Conservation (phyloP, 176 grass and related monocot genomes). For the Oryza punctata region DNA sequence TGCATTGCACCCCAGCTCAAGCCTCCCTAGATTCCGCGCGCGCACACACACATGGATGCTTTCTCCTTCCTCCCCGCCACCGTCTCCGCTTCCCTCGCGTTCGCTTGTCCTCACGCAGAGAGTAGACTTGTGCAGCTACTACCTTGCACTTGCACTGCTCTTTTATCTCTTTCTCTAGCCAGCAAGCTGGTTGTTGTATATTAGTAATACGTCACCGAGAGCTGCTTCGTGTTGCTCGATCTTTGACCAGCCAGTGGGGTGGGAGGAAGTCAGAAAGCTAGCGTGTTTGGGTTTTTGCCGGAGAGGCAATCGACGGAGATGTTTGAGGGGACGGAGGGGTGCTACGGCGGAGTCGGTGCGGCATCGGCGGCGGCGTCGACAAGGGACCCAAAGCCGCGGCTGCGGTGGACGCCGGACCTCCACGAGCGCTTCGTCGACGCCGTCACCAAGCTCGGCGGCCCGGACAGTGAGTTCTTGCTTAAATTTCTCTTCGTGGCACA, state of each 20-base stretch:
- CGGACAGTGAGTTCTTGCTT: constrained; percentile 66
- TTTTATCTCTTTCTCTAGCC: not conserved
- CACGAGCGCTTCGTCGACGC: constrained; percentile 87
- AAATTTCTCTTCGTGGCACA: not conserved
- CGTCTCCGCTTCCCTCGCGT: constrained; percentile 16
- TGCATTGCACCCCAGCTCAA: constrained; percentile 38
- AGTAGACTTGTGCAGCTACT: not conserved
- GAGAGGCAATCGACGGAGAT: not conserved
- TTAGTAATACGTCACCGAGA: not conserved
- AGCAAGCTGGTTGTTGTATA: constrained; percentile 4
- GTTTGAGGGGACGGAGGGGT: constrained; percentile 42
- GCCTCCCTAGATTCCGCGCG: constrained; percentile 44
- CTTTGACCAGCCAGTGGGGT: not conserved
- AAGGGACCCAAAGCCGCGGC: constrained; percentile 64
- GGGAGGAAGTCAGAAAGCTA: too few species aligned
- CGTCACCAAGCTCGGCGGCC: constrained; percentile 83
- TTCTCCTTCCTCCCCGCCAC: constrained; percentile 29
- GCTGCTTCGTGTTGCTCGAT: not conserved
- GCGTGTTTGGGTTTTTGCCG: not conserved
- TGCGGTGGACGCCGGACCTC: constrained; percentile 95
- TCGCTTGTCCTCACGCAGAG: constrained; percentile 38
- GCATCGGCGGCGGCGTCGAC: constrained; percentile 9
- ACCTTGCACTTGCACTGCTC: not conserved
- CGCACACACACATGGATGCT: constrained; percentile 43
- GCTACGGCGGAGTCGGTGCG: not conserved